These are phyloP conservation scores for Vachellia collinsii DNA, from an alignment of 306 rosid species.

Conservation along the genomic window DNA sequence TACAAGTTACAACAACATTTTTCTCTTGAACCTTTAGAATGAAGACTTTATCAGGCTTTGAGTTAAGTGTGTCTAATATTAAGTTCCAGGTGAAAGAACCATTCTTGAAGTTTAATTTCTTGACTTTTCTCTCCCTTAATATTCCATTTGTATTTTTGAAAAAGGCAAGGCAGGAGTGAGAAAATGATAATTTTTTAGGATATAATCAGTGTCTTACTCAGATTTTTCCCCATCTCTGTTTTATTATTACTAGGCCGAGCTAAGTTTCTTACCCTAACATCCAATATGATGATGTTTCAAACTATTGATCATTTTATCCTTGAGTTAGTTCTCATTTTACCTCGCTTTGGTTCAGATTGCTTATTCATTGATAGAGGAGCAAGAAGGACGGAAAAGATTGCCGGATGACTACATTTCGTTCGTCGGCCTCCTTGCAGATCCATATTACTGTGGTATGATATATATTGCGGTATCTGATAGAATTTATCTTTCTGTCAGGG, in stretches of 20 bases:
- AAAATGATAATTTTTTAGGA: constrained; percentile 19
- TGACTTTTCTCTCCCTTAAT: constrained; percentile 3
- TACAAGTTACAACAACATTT: not conserved
- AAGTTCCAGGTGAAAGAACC: not conserved
- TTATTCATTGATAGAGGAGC: constrained; percentile 85
- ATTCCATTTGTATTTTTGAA: constrained; percentile 27
- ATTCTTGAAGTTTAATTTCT: constrained; percentile 34
- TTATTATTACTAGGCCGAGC: not conserved
- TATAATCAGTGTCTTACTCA: constrained; percentile 13
- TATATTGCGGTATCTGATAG: constrained; percentile 54
- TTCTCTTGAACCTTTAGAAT: not conserved
- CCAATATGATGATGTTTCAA: not conserved
- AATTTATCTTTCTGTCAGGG: constrained; percentile 38
- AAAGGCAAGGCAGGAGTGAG: constrained; percentile 32
- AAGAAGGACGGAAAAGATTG: constrained; percentile 74
- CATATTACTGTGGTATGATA: constrained; percentile 90
- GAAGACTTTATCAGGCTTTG: constrained; percentile 10
- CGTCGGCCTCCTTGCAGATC: constrained; percentile 95
- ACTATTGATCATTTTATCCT: constrained; percentile 18
- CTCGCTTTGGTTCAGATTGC: constrained; percentile 73
- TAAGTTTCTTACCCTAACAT: not conserved
- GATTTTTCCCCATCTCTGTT: constrained; percentile 6
- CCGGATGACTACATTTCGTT: constrained; percentile 83
- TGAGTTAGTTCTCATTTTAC: constrained; percentile 23
- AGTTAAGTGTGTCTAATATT: constrained; percentile 6